phyloP scores from a whole-genome alignment of 495 filamentous ascomycete species.

The Xylaria curta region DNA sequence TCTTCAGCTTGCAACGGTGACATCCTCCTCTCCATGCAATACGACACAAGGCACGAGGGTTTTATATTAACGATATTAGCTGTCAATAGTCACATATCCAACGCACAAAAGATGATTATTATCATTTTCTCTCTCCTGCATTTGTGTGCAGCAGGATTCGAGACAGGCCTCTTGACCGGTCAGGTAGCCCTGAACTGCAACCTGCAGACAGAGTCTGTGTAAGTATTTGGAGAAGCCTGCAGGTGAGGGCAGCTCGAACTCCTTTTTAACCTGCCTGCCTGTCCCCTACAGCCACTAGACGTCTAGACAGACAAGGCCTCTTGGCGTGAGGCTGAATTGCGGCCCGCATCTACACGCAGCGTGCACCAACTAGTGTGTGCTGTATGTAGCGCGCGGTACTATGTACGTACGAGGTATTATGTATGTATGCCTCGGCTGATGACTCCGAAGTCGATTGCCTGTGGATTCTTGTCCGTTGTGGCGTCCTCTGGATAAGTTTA shows the following conservation, averaged over 20 bases:
- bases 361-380: background rate
- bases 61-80: background rate
- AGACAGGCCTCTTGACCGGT: slow-evolving; percentile 23
- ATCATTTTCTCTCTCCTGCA: slow-evolving; percentile 14
- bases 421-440: slow-evolving; percentile 23
- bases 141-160: slow-evolving; percentile 18
- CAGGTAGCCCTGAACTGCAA: slow-evolving; percentile 27
- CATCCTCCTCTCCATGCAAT: slow-evolving; percentile 21
- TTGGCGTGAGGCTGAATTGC: slow-evolving; percentile 24
- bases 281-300: background rate
- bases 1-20: slow-evolving; percentile 28
- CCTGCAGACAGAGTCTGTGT: slow-evolving; percentile 16
- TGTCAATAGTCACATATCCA: slow-evolving; percentile 10
- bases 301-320: background rate
- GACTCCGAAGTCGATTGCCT: slow-evolving; percentile 1
- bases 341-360: slow-evolving; percentile 17
- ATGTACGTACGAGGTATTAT: background rate
- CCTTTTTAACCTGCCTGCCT: slow-evolving; percentile 1
- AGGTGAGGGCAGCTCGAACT: slow-evolving; percentile 13
- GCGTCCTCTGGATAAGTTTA: slow-evolving; percentile 9
- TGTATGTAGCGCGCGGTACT: background rate
- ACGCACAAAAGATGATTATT: background rate
- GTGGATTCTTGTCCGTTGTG: slow-evolving; percentile 14
- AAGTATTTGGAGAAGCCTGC: slow-evolving; percentile 17
- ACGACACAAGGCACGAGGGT: slow-evolving; percentile 21